Base-by-base conservation (phyloP, 108 stramenopile species). In the Hondaea fermentalgiana region DNA sequence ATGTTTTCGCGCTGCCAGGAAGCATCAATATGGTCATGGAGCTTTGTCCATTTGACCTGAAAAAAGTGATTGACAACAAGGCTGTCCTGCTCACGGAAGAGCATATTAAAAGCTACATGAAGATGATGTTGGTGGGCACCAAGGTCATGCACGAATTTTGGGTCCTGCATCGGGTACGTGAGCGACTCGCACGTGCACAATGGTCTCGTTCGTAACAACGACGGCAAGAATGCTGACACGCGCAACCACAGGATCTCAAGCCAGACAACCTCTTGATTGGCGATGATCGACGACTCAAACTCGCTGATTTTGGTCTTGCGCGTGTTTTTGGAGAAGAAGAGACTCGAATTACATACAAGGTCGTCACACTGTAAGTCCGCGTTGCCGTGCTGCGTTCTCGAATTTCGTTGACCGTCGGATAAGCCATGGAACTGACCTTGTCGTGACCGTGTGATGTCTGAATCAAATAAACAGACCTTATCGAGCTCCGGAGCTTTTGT, bases 301-400 rank as follows among this genome's bases (percentile, higher is more conserved):
- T 99, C 19, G 98, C 98, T 43, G 99, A 99, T 90, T 99, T 99
- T 91, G 99, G 98, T 51, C 92, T 98, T 43, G 99, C 99, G 44
- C 93, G 98, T 17, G 89, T 96, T 21, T 96, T 96, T 58, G 95
- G 93, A 29, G 94, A 94, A 60, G 97, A 94, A 12, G 95, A 94
- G 88, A 93, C 95, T 28, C 95, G 95, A 0, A 95, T 96, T 89
- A 97, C 98, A 21, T 95, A 94, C 90, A 95, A 97, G 88, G 97
- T 99, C 44, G 98, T 98, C 28, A 99, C 98, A 16, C 93, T 98
- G 47, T 98, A 97, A 53, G 72, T 83, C 12, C 10, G 6, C 51
- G 16, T 4, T 53, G 29, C 29, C 29, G 29, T 35, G 29, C 29
- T 35, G 29, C 29, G 29, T 35, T 35, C 29, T 35, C 29, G 29